phyloP scores from a whole-genome alignment of 768 basidiomycete species.

The Chiua virens region DNA sequence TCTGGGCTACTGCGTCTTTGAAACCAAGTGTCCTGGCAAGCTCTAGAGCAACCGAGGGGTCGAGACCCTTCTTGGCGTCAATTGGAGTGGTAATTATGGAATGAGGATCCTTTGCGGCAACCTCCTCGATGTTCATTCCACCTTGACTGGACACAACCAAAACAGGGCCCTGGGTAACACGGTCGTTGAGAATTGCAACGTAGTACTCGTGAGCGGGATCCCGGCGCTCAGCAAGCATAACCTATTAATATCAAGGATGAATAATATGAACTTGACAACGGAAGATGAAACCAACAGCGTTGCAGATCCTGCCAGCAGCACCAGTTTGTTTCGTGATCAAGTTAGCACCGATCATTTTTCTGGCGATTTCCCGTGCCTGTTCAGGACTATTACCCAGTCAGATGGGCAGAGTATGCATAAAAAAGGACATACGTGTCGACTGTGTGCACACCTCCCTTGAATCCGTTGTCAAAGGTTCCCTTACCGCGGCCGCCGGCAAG shows the following conservation, averaged over 20 bases:
- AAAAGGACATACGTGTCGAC: slow-evolving; percentile 64
- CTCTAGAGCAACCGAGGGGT: slow-evolving; percentile 63
- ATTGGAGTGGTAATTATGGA: slow-evolving; percentile 97
- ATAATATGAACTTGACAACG: neutral
- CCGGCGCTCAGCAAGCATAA: slow-evolving; percentile 97
- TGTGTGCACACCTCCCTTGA: slow-evolving; percentile 97
- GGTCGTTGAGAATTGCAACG: slow-evolving; percentile 95
- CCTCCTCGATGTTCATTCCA: slow-evolving; percentile 99
- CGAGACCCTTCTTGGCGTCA: slow-evolving; percentile 78
- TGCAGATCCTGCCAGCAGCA: slow-evolving; percentile 87
- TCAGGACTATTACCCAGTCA: slow-evolving; percentile 56
- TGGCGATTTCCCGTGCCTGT: slow-evolving; percentile 83
- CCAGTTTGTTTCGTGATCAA: slow-evolving; percentile 99
- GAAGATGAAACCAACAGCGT: slow-evolving; percentile 62
- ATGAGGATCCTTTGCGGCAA: slow-evolving; percentile 90
- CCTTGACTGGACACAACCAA: slow-evolving; percentile 93
- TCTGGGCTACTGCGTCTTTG: slow-evolving; percentile 64
- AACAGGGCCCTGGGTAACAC: slow-evolving; percentile 83
- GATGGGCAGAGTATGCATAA: neutral
- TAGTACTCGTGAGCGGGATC: slow-evolving; percentile 97
- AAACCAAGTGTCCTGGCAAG: slow-evolving; percentile 93
- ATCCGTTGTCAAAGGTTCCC: slow-evolving; percentile 93
- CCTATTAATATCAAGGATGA: slow-evolving; percentile 45
- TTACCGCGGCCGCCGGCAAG: slow-evolving; percentile 98
- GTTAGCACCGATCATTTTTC: slow-evolving; percentile 91